Base-by-base conservation (phyloP, 2,329 filamentous ascomycete genomes). In the Phaeosphaeriaceae sp. region DNA sequence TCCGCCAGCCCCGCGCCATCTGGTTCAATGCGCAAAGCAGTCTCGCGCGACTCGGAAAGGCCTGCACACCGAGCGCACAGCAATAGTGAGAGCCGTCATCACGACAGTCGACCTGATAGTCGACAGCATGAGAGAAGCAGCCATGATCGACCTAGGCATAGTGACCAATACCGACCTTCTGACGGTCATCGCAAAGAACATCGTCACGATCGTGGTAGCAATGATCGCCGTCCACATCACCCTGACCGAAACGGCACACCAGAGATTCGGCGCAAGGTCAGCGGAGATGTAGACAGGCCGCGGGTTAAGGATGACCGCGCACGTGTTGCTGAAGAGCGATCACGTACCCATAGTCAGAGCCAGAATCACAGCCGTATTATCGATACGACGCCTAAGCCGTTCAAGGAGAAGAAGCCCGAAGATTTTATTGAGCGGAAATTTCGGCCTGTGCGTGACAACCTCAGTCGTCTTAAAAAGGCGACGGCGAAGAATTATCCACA, bases 1-100 rank as follows among this genome's bases (percentile, higher is more conserved):
- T 88, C 87, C 16, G 87, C 85, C n/a, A 92, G 89, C 15, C 89
- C 89, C 6, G 87, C 81, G 17, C 87, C 88, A 2, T 58, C 67
- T 28, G 68, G 66, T 37, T 72, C 74, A 48, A 60, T 64, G 36
- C 70, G 67, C 50, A 72, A 72, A 43, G 56, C 62, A 30, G 45
- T 48, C 4, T 57, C 66, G 15, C 69, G 72, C 30, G 72, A 76
- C 13, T 67, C 72, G 3, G 72, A 74, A 28, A 67, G 68, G 36
- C 63, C 72, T 42, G 48, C 64, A 11, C 66, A 73, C 46, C 74
- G 75, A 23, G 51, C 66, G 4, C 66, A 71, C 28, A 74, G 70
- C 58, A 67, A 72, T 30, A 67, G 66, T 50, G 71, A 75, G 40
- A 68, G 57, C 32, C 68, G 68, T 52, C 65, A 71, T n/a, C 52